A percentile compares a stretch with the other conserved stretches of the same genome.
Conservation (phyloP, 2,329 filamentous ascomycete species). For the Hypoxylon sp. region DNA sequence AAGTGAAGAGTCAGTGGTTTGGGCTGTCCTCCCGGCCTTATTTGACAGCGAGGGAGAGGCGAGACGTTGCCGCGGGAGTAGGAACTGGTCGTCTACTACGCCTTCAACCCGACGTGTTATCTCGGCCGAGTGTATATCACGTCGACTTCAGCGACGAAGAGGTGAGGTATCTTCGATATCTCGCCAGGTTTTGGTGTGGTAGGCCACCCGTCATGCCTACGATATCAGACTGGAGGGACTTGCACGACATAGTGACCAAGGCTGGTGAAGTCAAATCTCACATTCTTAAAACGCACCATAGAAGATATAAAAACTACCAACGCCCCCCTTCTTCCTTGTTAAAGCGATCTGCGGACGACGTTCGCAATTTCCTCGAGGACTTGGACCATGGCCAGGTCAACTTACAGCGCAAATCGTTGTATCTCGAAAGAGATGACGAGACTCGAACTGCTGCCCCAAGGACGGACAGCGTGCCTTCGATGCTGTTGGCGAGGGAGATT, state of each 20-base stretch:
- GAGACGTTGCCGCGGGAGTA: slow-evolving; percentile 29
- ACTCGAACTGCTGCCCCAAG: slow-evolving; percentile 41
- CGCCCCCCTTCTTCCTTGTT: slow-evolving; percentile 35
- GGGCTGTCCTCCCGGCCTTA: slow-evolving; percentile 40
- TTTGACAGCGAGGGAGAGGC: slow-evolving; percentile 28
- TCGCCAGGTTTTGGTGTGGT: slow-evolving; percentile 40
- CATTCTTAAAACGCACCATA: slow-evolving; percentile 32
- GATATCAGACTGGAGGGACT: slow-evolving; percentile 34
- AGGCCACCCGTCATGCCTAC: slow-evolving; percentile 9
- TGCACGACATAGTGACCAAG: slow-evolving; percentile 44
- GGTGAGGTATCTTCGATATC: slow-evolving; percentile 35
- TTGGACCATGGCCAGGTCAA: slow-evolving; percentile 39
- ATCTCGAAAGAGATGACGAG: slow-evolving; percentile 45
- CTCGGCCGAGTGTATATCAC: slow-evolving; percentile 36
- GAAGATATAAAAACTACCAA: slow-evolving; percentile 31
- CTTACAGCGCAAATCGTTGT: slow-evolving; percentile 39
- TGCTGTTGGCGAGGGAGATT: slow-evolving; percentile 60
- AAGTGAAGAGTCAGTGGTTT: slow-evolving; percentile 31
- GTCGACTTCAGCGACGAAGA: slow-evolving; percentile 44
- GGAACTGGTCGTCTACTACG: slow-evolving; percentile 14
- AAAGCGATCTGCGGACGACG: slow-evolving; percentile 44
- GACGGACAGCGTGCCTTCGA: slow-evolving; percentile 47
- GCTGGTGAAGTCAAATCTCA: slow-evolving; percentile 15
- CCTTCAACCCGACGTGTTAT: slow-evolving; percentile 17
- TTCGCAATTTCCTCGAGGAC: slow-evolving; percentile 51